Evolutionary conservation across 495 filamentous ascomycete species (phyloP).

Genomic region (Aspergillus coremiiformis): DNA sequence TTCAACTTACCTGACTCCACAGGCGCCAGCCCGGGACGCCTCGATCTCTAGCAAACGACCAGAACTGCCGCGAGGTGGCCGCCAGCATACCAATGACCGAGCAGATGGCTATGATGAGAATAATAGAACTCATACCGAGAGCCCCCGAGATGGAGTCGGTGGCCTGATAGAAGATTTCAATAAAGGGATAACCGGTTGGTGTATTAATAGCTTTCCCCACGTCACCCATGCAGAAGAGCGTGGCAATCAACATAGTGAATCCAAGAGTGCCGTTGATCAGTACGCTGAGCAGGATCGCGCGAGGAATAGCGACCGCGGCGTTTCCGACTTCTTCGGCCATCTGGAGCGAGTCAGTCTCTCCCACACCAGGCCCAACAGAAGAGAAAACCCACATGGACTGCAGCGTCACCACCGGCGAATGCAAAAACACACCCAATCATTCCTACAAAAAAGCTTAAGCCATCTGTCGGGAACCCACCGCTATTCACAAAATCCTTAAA

Average conservation of each 20-base stretch:
- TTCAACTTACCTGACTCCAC: constrained; percentile 31
- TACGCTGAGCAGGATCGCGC: constrained; percentile 39
- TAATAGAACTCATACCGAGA: constrained; percentile 36
- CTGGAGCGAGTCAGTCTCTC: constrained; percentile 11
- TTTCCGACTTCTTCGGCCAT: constrained; percentile 49
- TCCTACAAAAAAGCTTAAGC: constrained; percentile 38
- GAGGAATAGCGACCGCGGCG: constrained; percentile 38
- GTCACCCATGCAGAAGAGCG: constrained; percentile 42
- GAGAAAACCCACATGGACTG: constrained; percentile 28
- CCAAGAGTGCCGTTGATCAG: constrained; percentile 41
- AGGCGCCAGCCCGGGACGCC: constrained; percentile 39
- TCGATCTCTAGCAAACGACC: constrained; percentile 48
- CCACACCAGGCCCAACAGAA: not conserved
- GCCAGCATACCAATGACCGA: constrained; percentile 39
- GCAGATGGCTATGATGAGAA: constrained; percentile 33
- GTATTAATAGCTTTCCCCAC: constrained; percentile 25
- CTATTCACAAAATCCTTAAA: constrained; percentile 42
- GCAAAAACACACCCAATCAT: constrained; percentile 32
- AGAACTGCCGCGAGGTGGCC: constrained; percentile 44
- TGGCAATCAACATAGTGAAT: constrained; percentile 42
- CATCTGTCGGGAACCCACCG: constrained; percentile 36
- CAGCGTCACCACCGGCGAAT: constrained; percentile 33
- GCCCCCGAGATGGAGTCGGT: constrained; percentile 33
- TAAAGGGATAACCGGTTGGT: constrained; percentile 39
- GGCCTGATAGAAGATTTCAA: constrained; percentile 40